Percentiles rank a stretch among this genome's conserved stretches.
phyloP scores from a whole-genome alignment of 495 filamentous ascomycete genomes.

The Tuber calosporum region DNA sequence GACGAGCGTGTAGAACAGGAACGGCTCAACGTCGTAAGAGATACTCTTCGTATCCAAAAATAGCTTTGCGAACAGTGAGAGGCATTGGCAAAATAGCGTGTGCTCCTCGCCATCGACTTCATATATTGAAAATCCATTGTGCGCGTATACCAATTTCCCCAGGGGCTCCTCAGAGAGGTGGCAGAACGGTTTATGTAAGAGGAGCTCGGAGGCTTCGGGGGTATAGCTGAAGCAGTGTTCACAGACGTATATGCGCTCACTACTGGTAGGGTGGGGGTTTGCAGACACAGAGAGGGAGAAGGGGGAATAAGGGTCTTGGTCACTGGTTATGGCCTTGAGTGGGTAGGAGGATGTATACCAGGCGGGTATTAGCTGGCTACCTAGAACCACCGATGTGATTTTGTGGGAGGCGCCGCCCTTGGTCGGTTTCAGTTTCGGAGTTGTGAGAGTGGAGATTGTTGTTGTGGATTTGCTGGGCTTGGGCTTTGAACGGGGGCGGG shows the following conservation, averaged over 20 bases:
- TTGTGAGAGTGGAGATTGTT: conserved; percentile 13
- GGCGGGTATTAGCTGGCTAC: conserved; percentile 63
- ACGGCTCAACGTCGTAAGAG: conserved; percentile 91
- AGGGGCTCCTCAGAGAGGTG: conserved; percentile 28
- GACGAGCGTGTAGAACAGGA: conserved; percentile 88
- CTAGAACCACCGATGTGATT: conserved; percentile 54
- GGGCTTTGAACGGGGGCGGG: conserved; percentile 7
- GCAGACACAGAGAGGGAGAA: neutral
- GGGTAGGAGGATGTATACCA: conserved; percentile 76
- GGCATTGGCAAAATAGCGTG: conserved; percentile 85
- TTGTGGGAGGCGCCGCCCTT: neutral
- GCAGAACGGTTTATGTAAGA: conserved; percentile 25
- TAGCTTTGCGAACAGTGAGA: conserved; percentile 94
- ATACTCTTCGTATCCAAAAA: conserved; percentile 98
- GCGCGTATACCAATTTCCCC: conserved; percentile 35
- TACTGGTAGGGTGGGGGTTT: conserved; percentile 19
- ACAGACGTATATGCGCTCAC: conserved; percentile 71
- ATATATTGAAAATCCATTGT: conserved; percentile 54
- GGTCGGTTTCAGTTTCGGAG: conserved; percentile 22
- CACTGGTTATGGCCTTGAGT: conserved; percentile 64
- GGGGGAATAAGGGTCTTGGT: conserved; percentile 24
- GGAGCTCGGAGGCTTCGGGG: conserved; percentile 52
- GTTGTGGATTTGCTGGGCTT: conserved; percentile 7
- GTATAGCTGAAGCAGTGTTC: conserved; percentile 91
- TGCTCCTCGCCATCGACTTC: conserved; percentile 85